Percentiles rank a stretch among this genome's conserved stretches.
These are phyloP conservation scores for Boletus subparvulus DNA, from an alignment of 768 basidiomycete species.

Conservation along the genomic window DNA sequence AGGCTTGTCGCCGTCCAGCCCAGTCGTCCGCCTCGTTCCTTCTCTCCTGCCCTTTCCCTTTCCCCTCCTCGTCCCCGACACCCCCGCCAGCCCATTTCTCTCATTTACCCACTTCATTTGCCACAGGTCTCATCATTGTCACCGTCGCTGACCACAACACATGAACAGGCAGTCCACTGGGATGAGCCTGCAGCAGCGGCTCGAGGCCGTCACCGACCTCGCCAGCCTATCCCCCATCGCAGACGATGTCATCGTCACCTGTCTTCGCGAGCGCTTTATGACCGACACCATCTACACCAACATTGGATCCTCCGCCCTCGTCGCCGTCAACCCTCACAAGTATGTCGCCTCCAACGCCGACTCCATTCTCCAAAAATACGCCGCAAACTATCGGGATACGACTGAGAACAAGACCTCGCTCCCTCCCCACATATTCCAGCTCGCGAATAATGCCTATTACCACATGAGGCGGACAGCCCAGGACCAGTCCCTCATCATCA, in stretches of 20 bases:
- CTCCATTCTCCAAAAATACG: conserved; percentile 80
- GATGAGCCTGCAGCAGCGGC: conserved; percentile 54
- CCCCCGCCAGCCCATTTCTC: background rate
- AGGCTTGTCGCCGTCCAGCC: conserved; percentile 14
- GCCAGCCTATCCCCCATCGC: conserved; percentile 62
- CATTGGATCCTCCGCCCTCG: conserved; percentile 67
- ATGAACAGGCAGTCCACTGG: background rate
- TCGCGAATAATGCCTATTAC: conserved; percentile 90
- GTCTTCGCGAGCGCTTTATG: conserved; percentile 85
- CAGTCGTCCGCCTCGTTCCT: conserved; percentile 20
- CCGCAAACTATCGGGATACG: conserved; percentile 80
- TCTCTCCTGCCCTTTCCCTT: conserved; percentile 8
- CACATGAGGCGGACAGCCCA: conserved; percentile 93
- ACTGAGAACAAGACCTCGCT: conserved; percentile 56
- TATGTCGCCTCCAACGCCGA: conserved; percentile 84
- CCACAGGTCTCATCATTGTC: background rate
- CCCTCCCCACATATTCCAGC: conserved; percentile 89
- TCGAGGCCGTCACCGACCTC: conserved; percentile 74
- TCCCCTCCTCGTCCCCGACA: conserved; percentile 1
- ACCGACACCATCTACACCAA: conserved; percentile 77
- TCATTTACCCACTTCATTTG: background rate
- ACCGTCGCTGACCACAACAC: background rate
- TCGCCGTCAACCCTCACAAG: conserved; percentile 93
- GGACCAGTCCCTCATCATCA: conserved; percentile 88
- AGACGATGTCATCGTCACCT: conserved; percentile 83